These are phyloP conservation scores for Chromosphaera perkinsii DNA, from an alignment of 208 protist genomes.

Conservation along the genomic window DNA sequence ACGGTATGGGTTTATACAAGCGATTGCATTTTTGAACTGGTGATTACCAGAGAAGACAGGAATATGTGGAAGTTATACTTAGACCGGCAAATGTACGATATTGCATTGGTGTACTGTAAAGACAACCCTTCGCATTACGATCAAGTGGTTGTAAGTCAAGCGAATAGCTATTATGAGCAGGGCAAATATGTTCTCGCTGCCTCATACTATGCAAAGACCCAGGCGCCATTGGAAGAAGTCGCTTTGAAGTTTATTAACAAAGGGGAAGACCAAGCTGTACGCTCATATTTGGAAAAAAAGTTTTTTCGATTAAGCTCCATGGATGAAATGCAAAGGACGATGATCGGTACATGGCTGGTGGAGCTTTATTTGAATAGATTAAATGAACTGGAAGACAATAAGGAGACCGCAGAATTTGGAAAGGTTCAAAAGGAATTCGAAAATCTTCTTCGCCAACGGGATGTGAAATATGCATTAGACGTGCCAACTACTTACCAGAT, in stretches of 20 bases:
- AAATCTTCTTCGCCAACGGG: not conserved
- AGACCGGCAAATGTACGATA: constrained; percentile 51
- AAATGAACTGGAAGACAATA: constrained; percentile 8
- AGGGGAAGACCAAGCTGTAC: constrained; percentile 49
- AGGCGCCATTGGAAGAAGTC: constrained; percentile 63
- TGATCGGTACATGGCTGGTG: constrained; percentile 66
- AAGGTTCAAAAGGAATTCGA: constrained; percentile 7
- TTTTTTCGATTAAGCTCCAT: constrained; percentile 34
- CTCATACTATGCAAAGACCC: constrained; percentile 55
- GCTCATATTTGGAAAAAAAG: constrained; percentile 55
- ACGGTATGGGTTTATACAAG: no score
- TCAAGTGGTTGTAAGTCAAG: constrained; percentile 56
- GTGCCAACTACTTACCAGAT: no score
- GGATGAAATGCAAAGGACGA: constrained; percentile 59
- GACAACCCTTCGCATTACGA: constrained; percentile 43
- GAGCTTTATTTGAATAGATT: constrained; percentile 72
- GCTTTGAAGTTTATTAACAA: constrained; percentile 62
- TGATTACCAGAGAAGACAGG: constrained; percentile 11
- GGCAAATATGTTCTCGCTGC: constrained; percentile 59
- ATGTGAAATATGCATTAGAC: constrained; percentile 4
- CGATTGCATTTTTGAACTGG: constrained; percentile 4
- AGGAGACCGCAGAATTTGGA: not conserved
- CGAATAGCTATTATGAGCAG: constrained; percentile 60
- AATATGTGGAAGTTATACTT: constrained; percentile 56
- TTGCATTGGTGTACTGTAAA: constrained; percentile 49